Evolutionary conservation across 2,329 filamentous ascomycete species (phyloP), one percentile per base, ranked within the genome.

Genomic region (Hymenoscyphus occultus): DNA sequence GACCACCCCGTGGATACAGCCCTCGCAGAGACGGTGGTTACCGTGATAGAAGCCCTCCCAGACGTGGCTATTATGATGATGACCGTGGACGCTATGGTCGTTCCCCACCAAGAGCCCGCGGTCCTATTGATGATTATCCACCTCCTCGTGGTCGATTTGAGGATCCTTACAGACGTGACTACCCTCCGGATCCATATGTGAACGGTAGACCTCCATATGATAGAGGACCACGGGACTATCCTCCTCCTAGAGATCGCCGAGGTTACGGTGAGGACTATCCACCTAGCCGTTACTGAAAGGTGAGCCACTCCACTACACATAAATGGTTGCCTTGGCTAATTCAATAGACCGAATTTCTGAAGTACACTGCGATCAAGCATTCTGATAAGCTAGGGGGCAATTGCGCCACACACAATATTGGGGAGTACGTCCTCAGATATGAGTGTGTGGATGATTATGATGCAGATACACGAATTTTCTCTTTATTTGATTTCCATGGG

Each of bases 21-120:
- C 93, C 93, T 89, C 87, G 90, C 70, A 86, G 84, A 60, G 88
- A 90, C 67, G 60, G 48, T 39, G 60, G 60, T 40, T 97, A 97
- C 78, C 93, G 94, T 76, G 92, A 96, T 75, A 89, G 93, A 73
- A 94, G 92, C 74, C 90, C 90, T 64, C 89, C 85, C 63, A 84
- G 90, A 66, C 89, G 92, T 71, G 90, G 94, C 67, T 96, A 97
- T 79, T 96, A 97, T 79, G 96, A 97, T 78, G 89, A 92, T 58
- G 91, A 94, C 69, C 87, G 90, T 75, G 82, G 83, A 71, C 87
- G 90, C 72, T 86, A 89, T 60, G 93, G 93, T 74, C 89, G 92
- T 65, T 92, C 91, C 64, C 92, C 92, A 67, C 90, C 90, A 56
- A 89, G 90, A 70, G 89, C 90, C 69, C 83, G 84, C 69, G 83